Conservation (phyloP, 768 basidiomycete species). For the Clavulina sp. region DNA sequence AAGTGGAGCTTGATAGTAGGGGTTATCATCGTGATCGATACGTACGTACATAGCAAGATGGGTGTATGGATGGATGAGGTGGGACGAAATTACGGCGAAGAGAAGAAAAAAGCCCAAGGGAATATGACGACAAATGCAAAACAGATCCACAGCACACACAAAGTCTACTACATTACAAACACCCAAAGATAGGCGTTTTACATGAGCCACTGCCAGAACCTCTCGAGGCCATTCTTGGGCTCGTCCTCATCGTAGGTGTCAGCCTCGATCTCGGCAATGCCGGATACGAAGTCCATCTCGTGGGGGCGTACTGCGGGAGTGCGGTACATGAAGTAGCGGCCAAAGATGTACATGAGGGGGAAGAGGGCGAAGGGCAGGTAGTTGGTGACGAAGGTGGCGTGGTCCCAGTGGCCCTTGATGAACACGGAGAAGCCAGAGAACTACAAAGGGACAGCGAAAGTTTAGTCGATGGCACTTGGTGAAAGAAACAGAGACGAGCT, state of each 20-base stretch:
- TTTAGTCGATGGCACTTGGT: slow-evolving; percentile 10
- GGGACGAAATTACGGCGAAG: no score
- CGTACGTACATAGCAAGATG: no score
- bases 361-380: slow-evolving; percentile 55
- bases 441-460: slow-evolving; percentile 13
- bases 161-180: no score
- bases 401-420: slow-evolving; percentile 26
- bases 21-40: no score
- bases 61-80: no score
- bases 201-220: no score
- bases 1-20: no score
- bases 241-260: slow-evolving; percentile 26
- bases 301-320: slow-evolving; percentile 28
- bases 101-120: background rate
- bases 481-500: background rate
- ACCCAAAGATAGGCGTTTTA: no score
- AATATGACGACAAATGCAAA: background rate
- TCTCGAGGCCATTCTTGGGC: no score
- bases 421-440: slow-evolving; percentile 28
- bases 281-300: slow-evolving; percentile 75
- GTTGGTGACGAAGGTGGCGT: slow-evolving; percentile 62
- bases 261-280: slow-evolving; percentile 52
- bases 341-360: slow-evolving; percentile 52
- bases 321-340: slow-evolving; percentile 34
- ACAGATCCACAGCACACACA: no score